Evolutionary conservation across 2,329 filamentous ascomycete species (phyloP).

Genomic region (Aaosphaeria arxii): DNA sequence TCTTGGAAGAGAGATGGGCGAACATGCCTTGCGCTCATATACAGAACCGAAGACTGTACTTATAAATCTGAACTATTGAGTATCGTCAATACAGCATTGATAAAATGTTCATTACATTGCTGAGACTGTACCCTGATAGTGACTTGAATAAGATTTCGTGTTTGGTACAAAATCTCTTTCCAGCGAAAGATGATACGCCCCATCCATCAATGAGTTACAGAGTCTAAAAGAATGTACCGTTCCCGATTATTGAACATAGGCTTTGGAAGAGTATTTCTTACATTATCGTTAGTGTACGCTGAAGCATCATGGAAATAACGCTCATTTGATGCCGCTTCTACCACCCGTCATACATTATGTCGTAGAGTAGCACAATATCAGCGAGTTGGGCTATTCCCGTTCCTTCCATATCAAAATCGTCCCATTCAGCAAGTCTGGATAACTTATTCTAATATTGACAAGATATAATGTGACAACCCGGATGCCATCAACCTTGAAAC

Average conservation of each 20-base stretch:
- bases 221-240: background rate
- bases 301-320: slow-evolving; percentile 1
- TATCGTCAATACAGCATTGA: background rate
- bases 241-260: background rate
- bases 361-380: background rate
- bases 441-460: background rate
- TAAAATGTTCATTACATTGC: too few relatives aligned
- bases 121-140: too few relatives aligned
- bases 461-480: background rate
- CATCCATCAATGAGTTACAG: background rate
- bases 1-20: slow-evolving; percentile 1
- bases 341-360: background rate
- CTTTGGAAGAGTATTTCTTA: background rate
- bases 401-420: background rate
- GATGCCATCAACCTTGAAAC: background rate
- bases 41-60: slow-evolving; percentile 4
- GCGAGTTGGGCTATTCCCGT: background rate
- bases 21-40: slow-evolving; percentile 2
- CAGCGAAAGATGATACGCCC: too few relatives aligned
- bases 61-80: background rate
- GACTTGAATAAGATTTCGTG: too few relatives aligned
- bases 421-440: background rate
- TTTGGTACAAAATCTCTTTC: too few relatives aligned
- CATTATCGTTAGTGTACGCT: slow-evolving; percentile 1
- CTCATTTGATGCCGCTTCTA: slow-evolving; percentile 1